These are phyloP conservation scores for Picea engelmannii DNA, from an alignment of 83 land plant species.

Conservation along the genomic window DNA sequence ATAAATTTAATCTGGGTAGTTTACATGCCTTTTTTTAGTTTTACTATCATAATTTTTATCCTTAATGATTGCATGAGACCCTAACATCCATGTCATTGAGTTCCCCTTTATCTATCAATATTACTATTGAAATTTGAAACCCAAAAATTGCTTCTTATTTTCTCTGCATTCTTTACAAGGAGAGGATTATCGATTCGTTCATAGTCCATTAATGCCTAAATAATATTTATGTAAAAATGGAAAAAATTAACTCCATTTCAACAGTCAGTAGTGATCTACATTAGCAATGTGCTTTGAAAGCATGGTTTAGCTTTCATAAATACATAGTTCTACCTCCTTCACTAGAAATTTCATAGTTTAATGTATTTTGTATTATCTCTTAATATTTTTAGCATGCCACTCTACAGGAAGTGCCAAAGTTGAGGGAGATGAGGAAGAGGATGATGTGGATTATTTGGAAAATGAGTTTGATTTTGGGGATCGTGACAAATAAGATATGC, in stretches of 20 bases:
- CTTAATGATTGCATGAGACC: too few species aligned
- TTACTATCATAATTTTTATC: too few species aligned
- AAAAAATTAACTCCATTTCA: not conserved
- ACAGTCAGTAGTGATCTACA: not conserved
- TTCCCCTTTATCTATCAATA: not conserved
- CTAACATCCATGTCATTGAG: not conserved
- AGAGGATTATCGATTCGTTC: not conserved
- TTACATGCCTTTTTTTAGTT: too few species aligned
- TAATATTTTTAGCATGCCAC: too few species aligned
- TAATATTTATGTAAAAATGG: not conserved
- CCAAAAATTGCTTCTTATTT: not conserved
- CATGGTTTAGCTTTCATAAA: not conserved
- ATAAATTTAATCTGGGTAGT: too few species aligned
- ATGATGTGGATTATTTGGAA: constrained; percentile 72
- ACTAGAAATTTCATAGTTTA: too few species aligned
- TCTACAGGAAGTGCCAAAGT: constrained; percentile 18
- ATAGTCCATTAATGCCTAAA: not conserved
- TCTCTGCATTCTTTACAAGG: not conserved
- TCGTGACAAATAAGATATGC: constrained; percentile 32
- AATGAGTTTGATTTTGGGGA: constrained; percentile 67
- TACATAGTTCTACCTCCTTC: too few species aligned
- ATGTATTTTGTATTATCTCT: not conserved
- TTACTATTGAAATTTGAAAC: not conserved
- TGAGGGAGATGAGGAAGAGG: constrained; percentile 86
- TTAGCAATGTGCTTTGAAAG: not conserved